Base-by-base conservation (phyloP, 2,329 filamentous ascomycete genomes). In the Thelonectria discophora region DNA sequence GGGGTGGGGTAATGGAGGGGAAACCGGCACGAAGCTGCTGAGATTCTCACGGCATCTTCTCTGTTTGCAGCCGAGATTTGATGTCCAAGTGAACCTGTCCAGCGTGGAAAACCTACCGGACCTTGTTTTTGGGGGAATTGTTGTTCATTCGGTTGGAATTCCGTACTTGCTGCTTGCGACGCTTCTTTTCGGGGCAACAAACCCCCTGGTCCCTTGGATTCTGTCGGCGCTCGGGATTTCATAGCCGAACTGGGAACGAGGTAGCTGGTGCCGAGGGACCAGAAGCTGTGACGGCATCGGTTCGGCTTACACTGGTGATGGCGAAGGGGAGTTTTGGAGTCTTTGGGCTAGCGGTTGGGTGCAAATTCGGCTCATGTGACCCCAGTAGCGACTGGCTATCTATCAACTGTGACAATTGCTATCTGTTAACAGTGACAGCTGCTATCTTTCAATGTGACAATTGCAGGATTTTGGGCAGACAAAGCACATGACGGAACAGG, bases 151-250 rank as follows among this genome's bases (percentile, higher is more conserved):
- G 15, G 34, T 45, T 47, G 21, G 45, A 30, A 47, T 21, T 46
- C 13, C 13, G 42, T n/a, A n/a, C 20, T 47, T 12, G 24, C 5
- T n/a, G n/a, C 24, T 17, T 47, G 30, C 53, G 53, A 56, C 47
- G 58, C 58, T 42, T 42, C 46, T 46, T 42, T 32, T 27, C 13
- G 45, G 51, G 32, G 10, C 45, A 45, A 13, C 4, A 34, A 13
- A n/a, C 10, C 50, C 40, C 42, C 27, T n/a, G 20, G 53, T 40
- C 43, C 11, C 27, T 3, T 55, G 46, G 9, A 20, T 58, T 40
- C 58, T 52, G 51, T 59, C 68, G 68, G 68, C 63, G 63, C 55
- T 65, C 64, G 65, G 69, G 50, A 65, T 59, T 63, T 53, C 45
- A 69, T 71, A 71, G 62, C 64, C 64, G 62, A 65, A 53, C 40